phyloP scores from a whole-genome alignment of 2,329 filamentous ascomycete species.

The Pezicula radicicola region DNA sequence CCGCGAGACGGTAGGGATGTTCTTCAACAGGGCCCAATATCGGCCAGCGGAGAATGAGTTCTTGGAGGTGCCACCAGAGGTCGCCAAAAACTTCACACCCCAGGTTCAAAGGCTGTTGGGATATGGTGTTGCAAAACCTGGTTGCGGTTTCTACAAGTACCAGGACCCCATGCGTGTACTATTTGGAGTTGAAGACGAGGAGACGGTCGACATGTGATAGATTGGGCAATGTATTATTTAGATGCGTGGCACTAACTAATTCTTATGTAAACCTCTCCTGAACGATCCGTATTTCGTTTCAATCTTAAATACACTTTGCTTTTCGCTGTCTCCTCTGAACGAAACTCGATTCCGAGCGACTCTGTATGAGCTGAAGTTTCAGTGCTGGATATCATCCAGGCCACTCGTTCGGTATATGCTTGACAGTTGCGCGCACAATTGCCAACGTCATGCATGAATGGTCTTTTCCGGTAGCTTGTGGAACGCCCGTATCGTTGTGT shows the following conservation, averaged over 20 bases:
- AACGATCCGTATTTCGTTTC: background rate
- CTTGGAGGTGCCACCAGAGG: too few species aligned
- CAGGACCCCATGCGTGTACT: slow-evolving; percentile 13
- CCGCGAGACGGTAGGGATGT: too few species aligned
- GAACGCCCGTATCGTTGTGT: too few species aligned
- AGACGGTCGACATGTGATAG: slow-evolving; percentile 7
- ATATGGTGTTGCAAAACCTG: too few species aligned
- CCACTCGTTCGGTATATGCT: background rate
- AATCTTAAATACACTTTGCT: background rate
- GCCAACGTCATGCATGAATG: too few species aligned
- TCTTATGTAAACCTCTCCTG: background rate
- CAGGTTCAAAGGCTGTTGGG: too few species aligned
- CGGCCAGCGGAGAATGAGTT: too few species aligned
- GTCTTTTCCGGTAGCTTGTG: too few species aligned
- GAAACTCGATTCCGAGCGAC: background rate
- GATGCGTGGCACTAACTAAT: background rate
- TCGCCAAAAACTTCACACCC: too few species aligned
- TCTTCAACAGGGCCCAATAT: too few species aligned
- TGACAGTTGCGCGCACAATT: background rate
- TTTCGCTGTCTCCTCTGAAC: background rate
- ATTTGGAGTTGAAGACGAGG: slow-evolving; percentile 14
- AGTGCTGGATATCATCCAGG: background rate
- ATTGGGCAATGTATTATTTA: background rate
- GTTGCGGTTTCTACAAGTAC: too few species aligned
- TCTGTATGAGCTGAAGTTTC: background rate